Conservation (phyloP, 2,329 filamentous ascomycete genomes). For the Neobulgaria alba region DNA sequence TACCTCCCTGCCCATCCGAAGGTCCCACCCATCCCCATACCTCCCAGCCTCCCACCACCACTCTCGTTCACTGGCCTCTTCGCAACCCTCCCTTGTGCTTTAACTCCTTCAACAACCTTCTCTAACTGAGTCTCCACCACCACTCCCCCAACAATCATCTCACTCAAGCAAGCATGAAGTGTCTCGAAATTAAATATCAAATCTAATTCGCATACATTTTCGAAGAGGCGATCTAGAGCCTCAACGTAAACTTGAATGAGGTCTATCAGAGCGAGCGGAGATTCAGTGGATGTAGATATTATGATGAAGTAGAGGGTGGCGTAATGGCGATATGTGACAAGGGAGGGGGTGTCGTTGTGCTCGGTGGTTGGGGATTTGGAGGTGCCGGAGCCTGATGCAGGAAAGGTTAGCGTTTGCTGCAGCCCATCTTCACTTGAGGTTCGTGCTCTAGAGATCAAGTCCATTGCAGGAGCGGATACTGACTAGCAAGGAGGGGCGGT, state of each 20-base stretch:
- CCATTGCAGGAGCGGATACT: constrained; percentile 60
- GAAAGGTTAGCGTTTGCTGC: no score
- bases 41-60: constrained; percentile 44
- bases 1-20: constrained; percentile 29
- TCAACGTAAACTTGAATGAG: constrained; percentile 98
- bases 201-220: constrained; percentile 95
- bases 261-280: constrained; percentile 88
- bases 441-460: no score
- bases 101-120: constrained; percentile 78
- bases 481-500: constrained; percentile 57
- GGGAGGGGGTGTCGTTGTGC: constrained; percentile 81
- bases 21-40: constrained; percentile 22
- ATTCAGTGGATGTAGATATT: constrained; percentile 94
- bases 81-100: constrained; percentile 64
- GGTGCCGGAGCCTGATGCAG: background rate
- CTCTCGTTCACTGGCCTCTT: constrained; percentile 72
- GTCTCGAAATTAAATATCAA: constrained; percentile 99
- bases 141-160: constrained; percentile 94
- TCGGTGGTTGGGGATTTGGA: constrained; percentile 35
- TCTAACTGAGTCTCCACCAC: constrained; percentile 90
- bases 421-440: no score
- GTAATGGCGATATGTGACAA: constrained; percentile 97
- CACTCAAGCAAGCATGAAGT: constrained; percentile 77
- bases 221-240: constrained; percentile 86
- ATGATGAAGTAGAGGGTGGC: constrained; percentile 98